Evolutionary conservation across 2,329 filamentous ascomycete genomes (phyloP).

Genomic region (Nemania abortiva): DNA sequence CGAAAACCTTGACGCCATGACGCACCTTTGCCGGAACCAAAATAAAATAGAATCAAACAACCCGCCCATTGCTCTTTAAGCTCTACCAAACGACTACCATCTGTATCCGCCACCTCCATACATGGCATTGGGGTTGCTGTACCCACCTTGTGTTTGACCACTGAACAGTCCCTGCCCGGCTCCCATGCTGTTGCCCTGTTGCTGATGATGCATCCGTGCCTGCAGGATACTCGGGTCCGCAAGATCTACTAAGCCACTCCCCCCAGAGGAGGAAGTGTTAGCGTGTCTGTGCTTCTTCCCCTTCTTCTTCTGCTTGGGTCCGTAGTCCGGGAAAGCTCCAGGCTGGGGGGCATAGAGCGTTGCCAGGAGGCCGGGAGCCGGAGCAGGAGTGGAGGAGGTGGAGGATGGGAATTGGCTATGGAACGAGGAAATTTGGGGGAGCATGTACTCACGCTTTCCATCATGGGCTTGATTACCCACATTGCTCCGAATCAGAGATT

Average conservation of each 20-base stretch:
- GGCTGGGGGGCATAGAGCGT: slow-evolving; percentile 90
- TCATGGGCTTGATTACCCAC: slow-evolving; percentile 80
- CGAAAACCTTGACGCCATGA: slow-evolving; percentile 49
- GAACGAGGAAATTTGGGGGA: slow-evolving; percentile 79
- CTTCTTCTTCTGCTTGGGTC: slow-evolving; percentile 99
- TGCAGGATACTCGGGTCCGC: slow-evolving; percentile 99
- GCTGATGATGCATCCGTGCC: slow-evolving; percentile 92
- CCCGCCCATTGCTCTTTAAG: slow-evolving; percentile 41
- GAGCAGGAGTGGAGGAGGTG: slow-evolving; percentile 87
- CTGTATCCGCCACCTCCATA: slow-evolving; percentile 75
- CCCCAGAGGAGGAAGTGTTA: slow-evolving; percentile 99
- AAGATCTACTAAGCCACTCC: slow-evolving; percentile 99
- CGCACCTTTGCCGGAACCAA: slow-evolving; percentile 48
- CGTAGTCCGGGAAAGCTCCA: slow-evolving; percentile 90
- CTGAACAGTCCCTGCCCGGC: slow-evolving; percentile 91
- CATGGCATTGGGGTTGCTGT: slow-evolving; percentile 89
- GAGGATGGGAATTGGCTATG: slow-evolving; percentile 87
- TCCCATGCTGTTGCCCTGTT: slow-evolving; percentile 79
- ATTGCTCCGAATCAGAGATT: slow-evolving; percentile 81
- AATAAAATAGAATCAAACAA: slow-evolving; percentile 42
- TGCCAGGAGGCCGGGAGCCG: slow-evolving; percentile 90
- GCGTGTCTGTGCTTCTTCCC: slow-evolving; percentile 99
- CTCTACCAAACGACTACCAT: slow-evolving; percentile 64
- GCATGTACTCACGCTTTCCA: slow-evolving; percentile 93
- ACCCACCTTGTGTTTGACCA: slow-evolving; percentile 94